Conservation (phyloP, 2,329 filamentous ascomycete species). For the Pestalotiopsis sp. region DNA sequence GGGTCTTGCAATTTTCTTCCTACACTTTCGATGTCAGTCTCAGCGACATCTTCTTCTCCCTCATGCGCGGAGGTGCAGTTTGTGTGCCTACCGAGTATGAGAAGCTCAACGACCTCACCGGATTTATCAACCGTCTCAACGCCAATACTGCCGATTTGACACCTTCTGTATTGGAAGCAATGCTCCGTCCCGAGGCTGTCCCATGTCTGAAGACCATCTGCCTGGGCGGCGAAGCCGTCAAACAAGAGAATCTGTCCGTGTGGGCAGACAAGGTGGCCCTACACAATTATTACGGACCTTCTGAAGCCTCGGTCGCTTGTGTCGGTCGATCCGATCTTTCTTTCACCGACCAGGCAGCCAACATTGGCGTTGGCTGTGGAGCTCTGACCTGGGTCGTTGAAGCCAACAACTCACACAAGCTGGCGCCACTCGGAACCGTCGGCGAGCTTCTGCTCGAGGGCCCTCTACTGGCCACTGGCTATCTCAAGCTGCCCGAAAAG, state of each 20-base stretch:
- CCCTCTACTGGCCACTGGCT: constrained; percentile 7
- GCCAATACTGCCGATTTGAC: constrained; percentile 7
- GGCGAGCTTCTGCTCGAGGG: constrained; percentile 12
- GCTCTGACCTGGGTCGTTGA: constrained; percentile 10
- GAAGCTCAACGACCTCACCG: constrained; percentile 3
- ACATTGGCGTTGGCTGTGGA: constrained; percentile 3
- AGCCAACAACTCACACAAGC: not conserved
- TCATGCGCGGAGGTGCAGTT: constrained; percentile 6
- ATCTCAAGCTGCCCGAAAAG: not conserved
- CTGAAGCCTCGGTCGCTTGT: not conserved
- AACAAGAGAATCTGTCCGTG: not conserved
- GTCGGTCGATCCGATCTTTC: not conserved
- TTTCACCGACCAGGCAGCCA: not conserved
- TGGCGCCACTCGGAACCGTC: constrained; percentile 1
- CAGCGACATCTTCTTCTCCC: constrained; percentile 8
- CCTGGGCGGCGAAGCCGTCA: constrained; percentile 4
- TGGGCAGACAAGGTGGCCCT: constrained; percentile 7
- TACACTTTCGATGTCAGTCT: constrained; percentile 7
- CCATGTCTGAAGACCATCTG: constrained; percentile 6
- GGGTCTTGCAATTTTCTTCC: constrained; percentile 11
- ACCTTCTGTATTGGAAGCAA: constrained; percentile 4
- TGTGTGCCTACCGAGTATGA: constrained; percentile 6
- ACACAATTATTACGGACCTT: constrained; percentile 4
- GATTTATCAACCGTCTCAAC: constrained; percentile 7
- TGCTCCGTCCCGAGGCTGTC: constrained; percentile 8